phyloP scores from a whole-genome alignment of 257 asterid species.

The Ocimum tenuiflorum region DNA sequence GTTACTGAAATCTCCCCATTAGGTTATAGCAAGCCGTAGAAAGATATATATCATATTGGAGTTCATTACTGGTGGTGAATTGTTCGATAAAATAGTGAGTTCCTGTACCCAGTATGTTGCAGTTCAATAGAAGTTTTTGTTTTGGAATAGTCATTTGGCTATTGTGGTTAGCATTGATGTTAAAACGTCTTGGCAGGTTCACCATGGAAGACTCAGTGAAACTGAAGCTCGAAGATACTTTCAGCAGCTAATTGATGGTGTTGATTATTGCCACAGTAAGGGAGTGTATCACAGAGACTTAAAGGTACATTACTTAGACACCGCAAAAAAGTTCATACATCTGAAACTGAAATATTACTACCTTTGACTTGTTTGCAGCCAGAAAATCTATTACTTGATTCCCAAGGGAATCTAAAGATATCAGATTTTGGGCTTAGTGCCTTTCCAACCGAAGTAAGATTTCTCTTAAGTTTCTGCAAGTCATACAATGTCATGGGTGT shows the following conservation, averaged over 20 bases:
- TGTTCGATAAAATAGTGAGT: conserved; percentile 95
- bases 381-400: conserved; percentile 87
- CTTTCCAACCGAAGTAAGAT: conserved; percentile 68
- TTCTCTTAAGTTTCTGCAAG: not conserved
- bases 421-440: conserved; percentile 99
- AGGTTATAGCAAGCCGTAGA: conserved; percentile 96
- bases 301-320: conserved; percentile 46
- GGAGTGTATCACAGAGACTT: conserved; percentile 96
- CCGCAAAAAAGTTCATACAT: not conserved
- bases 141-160: conserved; percentile 4
- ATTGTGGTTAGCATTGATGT: not conserved
- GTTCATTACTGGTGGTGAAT: conserved; percentile 95
- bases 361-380: conserved; percentile 55
- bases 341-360: conserved; percentile 13
- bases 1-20: conserved; percentile 17
- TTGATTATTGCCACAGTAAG: conserved; percentile 87
- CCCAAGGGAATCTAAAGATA: conserved; percentile 88
- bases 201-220: conserved; percentile 91
- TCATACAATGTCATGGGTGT: conserved; percentile 7
- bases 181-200: conserved; percentile 49
- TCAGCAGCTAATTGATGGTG: conserved; percentile 97
- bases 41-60: conserved; percentile 96
- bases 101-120: conserved; percentile 5
- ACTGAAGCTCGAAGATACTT: conserved; percentile 89
- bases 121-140: conserved; percentile 3